Evolutionary conservation across 2,329 filamentous ascomycete species (phyloP).

Genomic region (Aspergillus tubingensis): DNA sequence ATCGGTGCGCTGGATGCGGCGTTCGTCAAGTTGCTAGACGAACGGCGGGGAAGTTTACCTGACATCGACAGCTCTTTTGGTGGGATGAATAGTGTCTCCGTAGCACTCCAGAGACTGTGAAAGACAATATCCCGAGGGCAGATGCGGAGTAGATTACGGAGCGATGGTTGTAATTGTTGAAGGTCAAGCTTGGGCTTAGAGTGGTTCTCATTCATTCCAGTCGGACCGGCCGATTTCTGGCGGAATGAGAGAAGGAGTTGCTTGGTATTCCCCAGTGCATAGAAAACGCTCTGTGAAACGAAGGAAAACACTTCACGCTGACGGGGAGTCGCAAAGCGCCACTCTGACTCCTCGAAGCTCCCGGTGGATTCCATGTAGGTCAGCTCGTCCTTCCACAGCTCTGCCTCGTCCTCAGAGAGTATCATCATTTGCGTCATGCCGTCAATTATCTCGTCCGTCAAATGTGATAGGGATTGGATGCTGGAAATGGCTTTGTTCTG

Average conservation of each 20-base stretch:
- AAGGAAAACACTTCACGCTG: conserved; percentile 45
- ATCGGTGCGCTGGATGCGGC: conserved; percentile 25
- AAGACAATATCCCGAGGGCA: conserved; percentile 46
- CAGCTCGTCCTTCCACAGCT: conserved; percentile 42
- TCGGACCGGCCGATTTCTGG: conserved; percentile 16
- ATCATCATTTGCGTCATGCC: conserved; percentile 40
- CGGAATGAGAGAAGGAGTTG: conserved; percentile 47
- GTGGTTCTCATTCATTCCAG: conserved; percentile 4
- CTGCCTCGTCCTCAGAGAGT: conserved; percentile 38
- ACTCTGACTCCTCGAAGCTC: conserved; percentile 40
- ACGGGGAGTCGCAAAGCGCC: conserved; percentile 39
- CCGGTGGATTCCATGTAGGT: conserved; percentile 39
- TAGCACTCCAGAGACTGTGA: conserved; percentile 44
- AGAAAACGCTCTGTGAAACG: conserved; percentile 48
- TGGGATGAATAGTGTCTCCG: conserved; percentile 44
- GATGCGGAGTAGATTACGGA: conserved; percentile 38
- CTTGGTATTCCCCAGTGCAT: conserved; percentile 43
- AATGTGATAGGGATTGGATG: conserved; percentile 38
- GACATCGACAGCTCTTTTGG: conserved; percentile 38
- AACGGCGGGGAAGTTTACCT: conserved; percentile 33
- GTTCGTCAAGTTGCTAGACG: conserved; percentile 30
- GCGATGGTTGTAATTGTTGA: conserved; percentile 33
- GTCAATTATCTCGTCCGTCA: conserved; percentile 41
- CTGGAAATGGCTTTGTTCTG: conserved; percentile 16
- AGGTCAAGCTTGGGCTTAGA: conserved; percentile 30